phyloP scores from a whole-genome alignment of 495 filamentous ascomycete species.

The Penicillium steckii region DNA sequence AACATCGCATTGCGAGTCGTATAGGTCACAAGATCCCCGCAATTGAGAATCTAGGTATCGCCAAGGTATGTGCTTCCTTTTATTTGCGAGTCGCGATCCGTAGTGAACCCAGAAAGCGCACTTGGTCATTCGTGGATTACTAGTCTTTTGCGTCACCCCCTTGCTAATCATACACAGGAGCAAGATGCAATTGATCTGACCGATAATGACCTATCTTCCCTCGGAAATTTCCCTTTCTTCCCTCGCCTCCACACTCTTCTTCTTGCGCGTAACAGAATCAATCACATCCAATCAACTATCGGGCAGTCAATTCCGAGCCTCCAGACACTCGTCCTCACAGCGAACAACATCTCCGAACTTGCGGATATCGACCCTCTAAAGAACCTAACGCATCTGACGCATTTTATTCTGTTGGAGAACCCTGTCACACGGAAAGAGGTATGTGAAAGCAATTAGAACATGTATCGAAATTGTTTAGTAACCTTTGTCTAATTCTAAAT shows the following conservation, averaged over 20 bases:
- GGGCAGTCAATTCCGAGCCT: constrained; percentile 75
- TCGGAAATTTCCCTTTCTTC: constrained; percentile 92
- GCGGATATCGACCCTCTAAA: constrained; percentile 84
- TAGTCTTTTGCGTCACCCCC: not conserved
- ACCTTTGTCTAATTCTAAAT: constrained; percentile 2
- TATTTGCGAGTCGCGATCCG: not conserved
- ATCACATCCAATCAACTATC: constrained; percentile 72
- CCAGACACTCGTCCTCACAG: constrained; percentile 71
- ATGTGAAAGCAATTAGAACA: too few species aligned
- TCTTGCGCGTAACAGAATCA: constrained; percentile 83
- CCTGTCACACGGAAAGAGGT: constrained; percentile 93
- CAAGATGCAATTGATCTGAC: constrained; percentile 98
- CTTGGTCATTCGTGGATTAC: not conserved
- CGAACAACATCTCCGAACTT: constrained; percentile 73
- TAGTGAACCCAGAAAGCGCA: not conserved
- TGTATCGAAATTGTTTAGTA: not conserved
- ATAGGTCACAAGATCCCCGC: constrained; percentile 96
- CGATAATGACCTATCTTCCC: constrained; percentile 89
- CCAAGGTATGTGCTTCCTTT: constrained; percentile 58
- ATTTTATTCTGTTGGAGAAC: constrained; percentile 81
- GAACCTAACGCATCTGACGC: constrained; percentile 66
- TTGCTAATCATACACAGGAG: constrained; percentile 42
- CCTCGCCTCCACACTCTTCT: constrained; percentile 84
- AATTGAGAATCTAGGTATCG: constrained; percentile 97
- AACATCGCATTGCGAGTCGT: constrained; percentile 63